These are phyloP conservation scores for Kodamaea jinghongensis DNA, from an alignment of 805 yeast genomes.

Conservation along the genomic window DNA sequence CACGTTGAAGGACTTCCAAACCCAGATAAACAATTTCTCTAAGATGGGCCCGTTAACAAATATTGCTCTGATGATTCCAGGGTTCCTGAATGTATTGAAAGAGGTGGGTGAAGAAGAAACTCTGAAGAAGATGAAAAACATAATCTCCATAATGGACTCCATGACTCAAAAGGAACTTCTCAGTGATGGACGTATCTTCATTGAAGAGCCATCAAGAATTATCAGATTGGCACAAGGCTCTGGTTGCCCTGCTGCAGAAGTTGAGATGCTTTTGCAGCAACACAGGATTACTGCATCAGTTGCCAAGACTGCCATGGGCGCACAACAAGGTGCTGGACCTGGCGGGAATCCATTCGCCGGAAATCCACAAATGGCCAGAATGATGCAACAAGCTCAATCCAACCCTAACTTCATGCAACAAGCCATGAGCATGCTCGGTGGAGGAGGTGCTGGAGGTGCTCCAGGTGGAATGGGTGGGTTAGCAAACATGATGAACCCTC, in stretches of 20 bases:
- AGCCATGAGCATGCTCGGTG: slow-evolving; percentile 61
- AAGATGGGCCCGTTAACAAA: slow-evolving; percentile 96
- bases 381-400: slow-evolving; percentile 55
- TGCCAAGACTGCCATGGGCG: slow-evolving; percentile 71
- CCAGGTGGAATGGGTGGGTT: slow-evolving; percentile 45
- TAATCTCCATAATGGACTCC: slow-evolving; percentile 91
- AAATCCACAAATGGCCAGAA: slow-evolving; percentile 47
- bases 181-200: slow-evolving; percentile 79
- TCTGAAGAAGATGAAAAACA: slow-evolving; percentile 73
- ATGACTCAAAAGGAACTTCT: slow-evolving; percentile 92
- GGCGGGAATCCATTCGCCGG: slow-evolving; percentile 17
- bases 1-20: slow-evolving; percentile 85
- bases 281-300: slow-evolving; percentile 91
- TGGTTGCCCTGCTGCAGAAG: slow-evolving; percentile 89
- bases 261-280: slow-evolving; percentile 87
- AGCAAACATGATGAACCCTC: slow-evolving; percentile 60
- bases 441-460: slow-evolving; percentile 57
- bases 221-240: slow-evolving; percentile 92
- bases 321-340: slow-evolving; percentile 29
- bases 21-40: slow-evolving; percentile 91
- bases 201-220: slow-evolving; percentile 78
- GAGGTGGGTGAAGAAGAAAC: slow-evolving; percentile 93
- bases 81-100: slow-evolving; percentile 77
- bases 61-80: slow-evolving; percentile 93
- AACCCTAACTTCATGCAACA: slow-evolving; percentile 55